Conservation (phyloP, 2,329 filamentous ascomycete species). For the Pseudogymnoascus sp. region DNA sequence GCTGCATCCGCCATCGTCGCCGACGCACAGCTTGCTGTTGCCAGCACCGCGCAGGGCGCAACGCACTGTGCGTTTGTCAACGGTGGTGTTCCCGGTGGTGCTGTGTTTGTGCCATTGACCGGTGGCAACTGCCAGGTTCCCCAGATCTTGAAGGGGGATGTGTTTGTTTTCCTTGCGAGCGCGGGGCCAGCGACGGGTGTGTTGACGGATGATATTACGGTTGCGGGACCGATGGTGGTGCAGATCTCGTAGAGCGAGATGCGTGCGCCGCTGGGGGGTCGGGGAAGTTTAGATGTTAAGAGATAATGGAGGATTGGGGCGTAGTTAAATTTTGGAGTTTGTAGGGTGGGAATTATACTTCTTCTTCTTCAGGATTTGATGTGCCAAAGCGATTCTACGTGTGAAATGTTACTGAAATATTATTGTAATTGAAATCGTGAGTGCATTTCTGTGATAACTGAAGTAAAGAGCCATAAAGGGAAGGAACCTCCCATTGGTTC, state of each 20-base stretch:
- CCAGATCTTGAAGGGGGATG: conserved; percentile 51
- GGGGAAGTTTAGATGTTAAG: background rate
- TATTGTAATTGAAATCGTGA: background rate
- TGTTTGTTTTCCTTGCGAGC: conserved; percentile 59
- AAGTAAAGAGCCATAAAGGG: background rate
- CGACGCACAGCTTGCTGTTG: conserved; percentile 31
- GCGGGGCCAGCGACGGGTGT: conserved; percentile 39
- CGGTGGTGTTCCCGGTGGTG: conserved; percentile 47
- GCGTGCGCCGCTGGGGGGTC: background rate
- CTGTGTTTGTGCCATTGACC: conserved; percentile 49
- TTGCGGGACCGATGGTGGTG: conserved; percentile 57
- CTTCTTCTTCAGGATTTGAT: background rate
- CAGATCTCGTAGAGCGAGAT: conserved; percentile 34
- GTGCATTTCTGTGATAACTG: background rate
- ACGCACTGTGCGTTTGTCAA: conserved; percentile 60
- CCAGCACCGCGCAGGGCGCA: conserved; percentile 41
- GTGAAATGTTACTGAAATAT: background rate
- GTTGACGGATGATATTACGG: conserved; percentile 52
- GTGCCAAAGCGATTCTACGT: background rate
- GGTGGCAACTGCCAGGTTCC: conserved; percentile 51
- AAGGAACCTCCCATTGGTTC: background rate
- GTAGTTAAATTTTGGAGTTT: background rate
- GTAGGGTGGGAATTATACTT: background rate
- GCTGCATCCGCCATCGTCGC: conserved; percentile 24
- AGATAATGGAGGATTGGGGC: background rate